Conservation (phyloP, 2,329 filamentous ascomycete species). For the Epichloe uncinata region DNA sequence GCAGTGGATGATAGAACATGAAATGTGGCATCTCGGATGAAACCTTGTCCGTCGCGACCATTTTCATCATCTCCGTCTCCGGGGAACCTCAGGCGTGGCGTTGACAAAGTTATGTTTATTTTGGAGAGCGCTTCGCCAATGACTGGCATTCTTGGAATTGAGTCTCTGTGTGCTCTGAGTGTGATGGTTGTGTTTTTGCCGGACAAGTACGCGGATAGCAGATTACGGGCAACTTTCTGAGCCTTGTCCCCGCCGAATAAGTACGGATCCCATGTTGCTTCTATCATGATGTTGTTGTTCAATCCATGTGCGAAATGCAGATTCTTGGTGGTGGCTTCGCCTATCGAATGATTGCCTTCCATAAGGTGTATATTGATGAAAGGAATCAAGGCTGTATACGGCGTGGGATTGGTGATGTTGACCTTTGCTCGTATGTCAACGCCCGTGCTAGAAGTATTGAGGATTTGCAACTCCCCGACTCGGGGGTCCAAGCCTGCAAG, state of each 20-base stretch:
- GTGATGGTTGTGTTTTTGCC: constrained; percentile 75
- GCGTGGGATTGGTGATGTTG: constrained; percentile 83
- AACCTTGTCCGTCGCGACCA: constrained; percentile 36
- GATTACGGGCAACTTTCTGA: constrained; percentile 48
- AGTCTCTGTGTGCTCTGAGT: constrained; percentile 54
- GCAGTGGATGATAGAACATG: constrained; percentile 81
- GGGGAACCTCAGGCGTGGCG: constrained; percentile 53
- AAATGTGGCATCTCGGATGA: constrained; percentile 77
- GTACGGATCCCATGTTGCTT: constrained; percentile 61
- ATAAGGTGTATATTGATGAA: constrained; percentile 65
- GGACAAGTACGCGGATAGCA: constrained; percentile 79
- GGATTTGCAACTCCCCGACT: constrained; percentile 57
- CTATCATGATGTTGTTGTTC: constrained; percentile 56
- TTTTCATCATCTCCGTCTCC: constrained; percentile 20
- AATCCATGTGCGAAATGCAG: constrained; percentile 52
- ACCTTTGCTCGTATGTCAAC: constrained; percentile 58
- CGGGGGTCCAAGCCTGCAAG: constrained; percentile 41
- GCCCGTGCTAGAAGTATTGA: constrained; percentile 58
- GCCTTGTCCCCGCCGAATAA: constrained; percentile 47
- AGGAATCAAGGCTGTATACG: constrained; percentile 72
- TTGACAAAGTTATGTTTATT: constrained; percentile 56
- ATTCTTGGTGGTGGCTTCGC: constrained; percentile 56
- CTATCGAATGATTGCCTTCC: constrained; percentile 61
- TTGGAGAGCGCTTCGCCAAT: constrained; percentile 61
- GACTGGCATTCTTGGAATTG: constrained; percentile 59